Evolutionary conservation across 2,329 filamentous ascomycete species (phyloP), one percentile per base, ranked within the genome.

Genomic region (Trematosphaeria pertusa): DNA sequence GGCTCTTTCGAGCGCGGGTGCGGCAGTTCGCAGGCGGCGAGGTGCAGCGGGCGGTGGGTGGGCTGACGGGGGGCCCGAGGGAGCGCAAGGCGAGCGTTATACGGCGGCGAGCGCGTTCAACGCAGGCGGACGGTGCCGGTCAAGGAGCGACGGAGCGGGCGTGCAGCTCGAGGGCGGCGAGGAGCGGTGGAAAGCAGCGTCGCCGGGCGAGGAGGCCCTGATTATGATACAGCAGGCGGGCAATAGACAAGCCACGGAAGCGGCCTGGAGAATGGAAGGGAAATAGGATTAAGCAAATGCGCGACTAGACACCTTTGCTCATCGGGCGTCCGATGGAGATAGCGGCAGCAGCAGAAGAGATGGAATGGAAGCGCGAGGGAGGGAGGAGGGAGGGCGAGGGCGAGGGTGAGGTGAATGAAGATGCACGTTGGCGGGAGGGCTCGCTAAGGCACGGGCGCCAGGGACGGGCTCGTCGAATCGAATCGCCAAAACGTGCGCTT

Each of bases 211-310:
- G 55, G 46, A 22, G 48, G 37, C 46, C 45, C 48, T 47, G 62
- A 69, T 65, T 69, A 67, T 57, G 62, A 56, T 59, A 63, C 59
- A 62, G 62, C 57, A 56, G 56, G 50, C 56, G 54, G 62, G 49
- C 50, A 71, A 71, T 71, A 71, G 63, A 71, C 67, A 72, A 62
- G 63, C 58, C 62, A 60, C 60, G 37, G 41, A 44, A 44, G 61
- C 54, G 54, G 61, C 54, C 62, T 71, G 69, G 69, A 71, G 67
- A 69, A 68, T 40, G 52, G 54, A 70, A 70, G 58, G 42, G 44
- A 62, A 68, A 66, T 59, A 60, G 37, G 67, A 70, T 70, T 71
- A 69, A 44, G 58, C 62, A 56, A 53, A 50, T 54, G 54, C 55
- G 55, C 52, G 54, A 62, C 56, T 62, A 65, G 52, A 56, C 56